phyloP scores from a whole-genome alignment of 2,329 filamentous ascomycete species.

The Cladorrhinum sp. region DNA sequence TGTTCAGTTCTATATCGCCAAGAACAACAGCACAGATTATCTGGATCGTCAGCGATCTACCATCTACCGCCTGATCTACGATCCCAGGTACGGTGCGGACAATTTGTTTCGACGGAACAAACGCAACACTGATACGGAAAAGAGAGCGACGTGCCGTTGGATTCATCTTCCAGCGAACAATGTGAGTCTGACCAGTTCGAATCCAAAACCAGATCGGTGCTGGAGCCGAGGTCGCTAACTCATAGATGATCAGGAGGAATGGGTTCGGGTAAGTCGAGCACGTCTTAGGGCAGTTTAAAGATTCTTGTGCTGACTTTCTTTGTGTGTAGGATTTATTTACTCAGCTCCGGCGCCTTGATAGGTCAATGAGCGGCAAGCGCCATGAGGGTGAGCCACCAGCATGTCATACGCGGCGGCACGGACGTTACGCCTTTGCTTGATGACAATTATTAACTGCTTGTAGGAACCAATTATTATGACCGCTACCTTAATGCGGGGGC shows the following conservation, averaged over 20 bases:
- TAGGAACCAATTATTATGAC: neutral
- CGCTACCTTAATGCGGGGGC: neutral
- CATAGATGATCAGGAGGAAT: neutral
- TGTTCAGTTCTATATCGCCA: slow-evolving; percentile 9
- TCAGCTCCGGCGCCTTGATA: slow-evolving; percentile 5
- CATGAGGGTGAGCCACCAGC: slow-evolving; percentile 3
- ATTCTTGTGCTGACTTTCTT: neutral
- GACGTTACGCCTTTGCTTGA: neutral
- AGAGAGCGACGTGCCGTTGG: slow-evolving; percentile 9
- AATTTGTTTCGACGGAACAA: neutral
- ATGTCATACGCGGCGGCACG: neutral
- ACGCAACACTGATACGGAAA: neutral
- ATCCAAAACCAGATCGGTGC: neutral
- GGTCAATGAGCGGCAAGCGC: neutral
- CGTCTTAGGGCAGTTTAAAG: neutral
- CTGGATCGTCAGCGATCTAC: neutral
- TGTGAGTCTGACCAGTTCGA: neutral
- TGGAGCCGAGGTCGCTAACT: neutral
- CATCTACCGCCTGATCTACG: neutral
- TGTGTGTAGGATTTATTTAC: slow-evolving; percentile 6
- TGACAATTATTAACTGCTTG: neutral
- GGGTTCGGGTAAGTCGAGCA: neutral
- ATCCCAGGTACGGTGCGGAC: neutral
- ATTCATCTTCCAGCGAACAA: slow-evolving; percentile 14
- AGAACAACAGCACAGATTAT: slow-evolving; percentile 6